Conservation (phyloP, 1,284 basidiomycete genomes). For the Apiotrichum montevideense region DNA sequence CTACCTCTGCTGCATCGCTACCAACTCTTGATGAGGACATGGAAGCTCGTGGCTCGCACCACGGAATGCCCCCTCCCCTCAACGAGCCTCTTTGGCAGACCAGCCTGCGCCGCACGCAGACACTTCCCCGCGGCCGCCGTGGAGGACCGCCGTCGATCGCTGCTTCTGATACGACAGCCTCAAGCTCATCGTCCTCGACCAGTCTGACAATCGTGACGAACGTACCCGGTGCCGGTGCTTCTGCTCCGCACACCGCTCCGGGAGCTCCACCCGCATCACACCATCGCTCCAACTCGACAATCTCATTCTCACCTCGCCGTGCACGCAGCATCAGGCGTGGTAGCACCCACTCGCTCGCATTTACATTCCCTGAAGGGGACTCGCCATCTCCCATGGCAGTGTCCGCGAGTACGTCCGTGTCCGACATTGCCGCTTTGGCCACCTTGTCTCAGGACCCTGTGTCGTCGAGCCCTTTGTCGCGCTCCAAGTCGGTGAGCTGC, state of each 20-base stretch:
- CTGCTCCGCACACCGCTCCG: too few species aligned
- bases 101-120: neutral
- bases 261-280: too few species aligned
- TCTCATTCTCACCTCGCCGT: neutral
- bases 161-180: neutral
- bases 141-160: neutral
- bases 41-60: neutral
- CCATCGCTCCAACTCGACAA: constrained; percentile 1
- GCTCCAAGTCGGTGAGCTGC: constrained; percentile 1
- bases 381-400: constrained; percentile 1
- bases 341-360: neutral
- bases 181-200: neutral
- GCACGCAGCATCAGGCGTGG: neutral
- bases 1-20: neutral
- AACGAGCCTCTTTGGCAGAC: neutral
- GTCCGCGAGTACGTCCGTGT: constrained; percentile 9
- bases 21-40: constrained; percentile 8
- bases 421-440: constrained; percentile 13
- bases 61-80: neutral
- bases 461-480: neutral
- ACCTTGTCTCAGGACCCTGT: constrained; percentile 12
- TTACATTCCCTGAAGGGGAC: neutral
- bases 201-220: too few species aligned
- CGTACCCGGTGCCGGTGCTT: too few species aligned
- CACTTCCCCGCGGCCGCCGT: neutral